Base-by-base conservation (phyloP, 129 eudicot genomes). In the Escallonia rubra region DNA sequence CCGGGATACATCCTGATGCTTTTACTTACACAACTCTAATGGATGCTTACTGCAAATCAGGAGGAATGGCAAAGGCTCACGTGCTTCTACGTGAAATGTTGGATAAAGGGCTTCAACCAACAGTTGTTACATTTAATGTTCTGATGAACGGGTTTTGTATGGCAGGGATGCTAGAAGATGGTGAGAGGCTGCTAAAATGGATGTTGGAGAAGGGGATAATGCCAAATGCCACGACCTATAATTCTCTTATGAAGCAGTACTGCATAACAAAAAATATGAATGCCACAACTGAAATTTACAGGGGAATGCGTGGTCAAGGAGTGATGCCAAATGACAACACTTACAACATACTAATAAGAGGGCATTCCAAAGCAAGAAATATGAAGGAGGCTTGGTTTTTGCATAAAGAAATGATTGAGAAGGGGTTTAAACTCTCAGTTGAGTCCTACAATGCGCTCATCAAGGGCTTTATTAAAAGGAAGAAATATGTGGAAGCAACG, bases 381-480 rank as follows among this genome's bases (percentile, higher is more conserved):
- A 86, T 94, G 97, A 94, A 89, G 79, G 99, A 94, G 85, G 96
- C 97, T 9, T 90, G 90, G 89, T 94, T 59, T 83, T 82, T 94
- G 85, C 88, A 74, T 59, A 82, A 79, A 78, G 96, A 94, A 67
- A 82, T 87, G 95, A 78, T 79, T 57, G 81, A 68, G 55, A 89
- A 89, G 56, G 99, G 96, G 54, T 80, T 43, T 78, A 69, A 73
- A 53, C 78, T 83, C 41, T 78, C 85, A 3, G 76, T 65, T 53
- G 81, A 80, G 70, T 75, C 88, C 50, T 94, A 94, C 69, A 81
- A 78, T 74, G 86, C 90, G 38, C 87, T 94, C 42, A 75, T 94
- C 42, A 89, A 85, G 79, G 96, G 96, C n/a, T 83, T 80, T 63
- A 70, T 94, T 13, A 94, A 77, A 71, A 87, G 86, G 83, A 87